These are phyloP conservation scores for Sinapis alba DNA, from an alignment of 441 rosid genomes.

Conservation along the genomic window DNA sequence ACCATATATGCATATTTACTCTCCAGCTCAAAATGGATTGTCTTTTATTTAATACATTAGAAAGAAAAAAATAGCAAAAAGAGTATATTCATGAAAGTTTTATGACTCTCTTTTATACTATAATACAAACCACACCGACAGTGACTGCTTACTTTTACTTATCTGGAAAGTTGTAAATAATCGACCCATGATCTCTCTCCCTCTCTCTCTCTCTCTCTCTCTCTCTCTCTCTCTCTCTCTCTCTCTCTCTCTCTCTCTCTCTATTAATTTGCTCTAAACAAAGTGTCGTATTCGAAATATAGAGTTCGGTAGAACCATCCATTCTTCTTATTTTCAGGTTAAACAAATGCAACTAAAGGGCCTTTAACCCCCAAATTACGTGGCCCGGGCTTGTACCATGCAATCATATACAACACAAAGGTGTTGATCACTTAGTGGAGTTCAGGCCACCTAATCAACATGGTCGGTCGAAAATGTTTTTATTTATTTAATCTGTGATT, in stretches of 20 bases:
- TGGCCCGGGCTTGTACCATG: constrained; percentile 20
- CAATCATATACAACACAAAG: not conserved
- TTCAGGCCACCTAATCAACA: constrained; percentile 9
- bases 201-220: not conserved
- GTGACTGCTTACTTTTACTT: constrained; percentile 8
- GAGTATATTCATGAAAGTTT: constrained; percentile 13
- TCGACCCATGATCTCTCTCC: constrained; percentile 19
- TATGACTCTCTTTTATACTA: not conserved
- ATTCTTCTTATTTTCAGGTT: constrained; percentile 15
- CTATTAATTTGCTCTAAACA: not conserved
- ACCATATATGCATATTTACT: constrained; percentile 13
- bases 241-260: not conserved
- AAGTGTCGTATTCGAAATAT: not conserved
- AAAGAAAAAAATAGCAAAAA: constrained; percentile 1
- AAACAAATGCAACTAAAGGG: constrained; percentile 9
- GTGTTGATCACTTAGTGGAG: constrained; percentile 1
- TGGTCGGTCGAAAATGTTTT: constrained; percentile 12
- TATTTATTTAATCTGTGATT: constrained; percentile 3
- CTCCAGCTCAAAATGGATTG: constrained; percentile 12
- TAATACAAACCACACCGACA: constrained; percentile 34
- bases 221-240: not conserved
- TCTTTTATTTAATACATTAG: not conserved
- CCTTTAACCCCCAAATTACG: constrained; percentile 23
- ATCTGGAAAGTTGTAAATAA: constrained; percentile 28
- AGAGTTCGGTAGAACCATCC: constrained; percentile 26